Conservation (phyloP, 1,139 yeast species). For the Yamadazyma triangularis region DNA sequence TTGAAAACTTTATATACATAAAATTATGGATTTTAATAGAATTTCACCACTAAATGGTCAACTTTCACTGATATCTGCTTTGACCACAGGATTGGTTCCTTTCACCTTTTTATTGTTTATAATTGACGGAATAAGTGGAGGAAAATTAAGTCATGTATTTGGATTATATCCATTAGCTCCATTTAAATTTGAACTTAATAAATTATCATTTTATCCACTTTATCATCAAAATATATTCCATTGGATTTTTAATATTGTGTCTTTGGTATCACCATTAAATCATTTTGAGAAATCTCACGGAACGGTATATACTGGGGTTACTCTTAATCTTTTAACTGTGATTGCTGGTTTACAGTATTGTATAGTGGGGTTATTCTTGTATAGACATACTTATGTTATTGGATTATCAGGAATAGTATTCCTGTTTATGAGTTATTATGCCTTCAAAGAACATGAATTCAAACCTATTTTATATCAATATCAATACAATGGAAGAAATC, state of each 20-base stretch:
- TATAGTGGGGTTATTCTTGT: slow-evolving; percentile 47
- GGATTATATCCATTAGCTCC: slow-evolving; percentile 55
- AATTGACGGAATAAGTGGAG: slow-evolving; percentile 21
- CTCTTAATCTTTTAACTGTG: slow-evolving; percentile 69
- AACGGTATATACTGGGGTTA: slow-evolving; percentile 82
- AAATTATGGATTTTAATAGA: too few relatives aligned
- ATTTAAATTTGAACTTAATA: slow-evolving; percentile 51
- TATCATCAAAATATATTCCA: slow-evolving; percentile 63
- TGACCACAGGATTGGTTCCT: slow-evolving; percentile 59
- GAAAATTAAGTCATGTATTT: slow-evolving; percentile 17
- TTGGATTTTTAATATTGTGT: slow-evolving; percentile 56
- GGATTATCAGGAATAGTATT: slow-evolving; percentile 80
- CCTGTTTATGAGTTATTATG: slow-evolving; percentile 60
- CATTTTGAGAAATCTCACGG: slow-evolving; percentile 75
- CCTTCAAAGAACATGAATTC: slow-evolving; percentile 53
- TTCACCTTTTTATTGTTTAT: slow-evolving; percentile 44
- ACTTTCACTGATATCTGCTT: too few relatives aligned
- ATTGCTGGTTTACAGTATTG: slow-evolving; percentile 68
- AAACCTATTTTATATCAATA: slow-evolving; percentile 39
- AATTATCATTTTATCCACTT: slow-evolving; percentile 72
- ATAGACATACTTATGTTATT: slow-evolving; percentile 50
- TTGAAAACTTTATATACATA: too few relatives aligned
- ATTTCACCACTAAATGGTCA: too few relatives aligned
- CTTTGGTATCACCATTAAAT: slow-evolving; percentile 58
- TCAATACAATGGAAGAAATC: slow-evolving; percentile 17